Base-by-base conservation (phyloP, 768 basidiomycete genomes). In the Boletus subcaerulescens region DNA sequence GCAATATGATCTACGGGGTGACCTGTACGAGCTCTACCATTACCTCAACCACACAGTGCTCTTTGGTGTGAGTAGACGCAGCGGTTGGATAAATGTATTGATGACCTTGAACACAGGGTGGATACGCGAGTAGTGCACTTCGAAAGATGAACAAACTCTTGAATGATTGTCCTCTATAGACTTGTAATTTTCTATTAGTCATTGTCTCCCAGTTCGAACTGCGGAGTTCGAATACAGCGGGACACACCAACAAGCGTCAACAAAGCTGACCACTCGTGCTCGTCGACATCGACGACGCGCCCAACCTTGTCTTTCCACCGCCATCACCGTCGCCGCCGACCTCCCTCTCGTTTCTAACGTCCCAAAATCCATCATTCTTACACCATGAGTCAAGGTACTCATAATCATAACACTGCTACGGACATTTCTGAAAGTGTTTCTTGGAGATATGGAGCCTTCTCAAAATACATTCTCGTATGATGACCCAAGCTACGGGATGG, bases 21-120 rank as follows among this genome's bases (percentile, higher is more conserved):
- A 87, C 48, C 69, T 91, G n/a, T 91, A 92, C 60, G 82, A 89
- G 67, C 70, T 91, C 26, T 92, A 87, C 58, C 90, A 92, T 69
- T 89, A 90, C 63, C 71, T 91, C 59, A 92, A 92, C 61, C 90
- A 92, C 62, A 89, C 89, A 0, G 72, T 89, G 5, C 66, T 92
- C 5, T 91, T 91, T 63, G 87, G 87, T 55, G 89, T 90, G 64
- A 73, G 86, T 74, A 10, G 33, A 41, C 18, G 10, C 11, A 35
- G 1, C 6, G 11, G 2, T 14, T 7, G 10, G 20, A 3, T 10
- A 38, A 18, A 11, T 1, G 33, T n/a, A 9, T 35, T 52, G 15
- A 47, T 31, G 40, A 50, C 24, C n/a, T 36, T 54, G 17, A 4
- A 43, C 32, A 45, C 57, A 76, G 77, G 73, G 74, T 17, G 73